Percentiles rank a stretch among this genome's conserved stretches.
Conservation (phyloP, 2,329 filamentous ascomycete species). For the Arthroderma sp. region DNA sequence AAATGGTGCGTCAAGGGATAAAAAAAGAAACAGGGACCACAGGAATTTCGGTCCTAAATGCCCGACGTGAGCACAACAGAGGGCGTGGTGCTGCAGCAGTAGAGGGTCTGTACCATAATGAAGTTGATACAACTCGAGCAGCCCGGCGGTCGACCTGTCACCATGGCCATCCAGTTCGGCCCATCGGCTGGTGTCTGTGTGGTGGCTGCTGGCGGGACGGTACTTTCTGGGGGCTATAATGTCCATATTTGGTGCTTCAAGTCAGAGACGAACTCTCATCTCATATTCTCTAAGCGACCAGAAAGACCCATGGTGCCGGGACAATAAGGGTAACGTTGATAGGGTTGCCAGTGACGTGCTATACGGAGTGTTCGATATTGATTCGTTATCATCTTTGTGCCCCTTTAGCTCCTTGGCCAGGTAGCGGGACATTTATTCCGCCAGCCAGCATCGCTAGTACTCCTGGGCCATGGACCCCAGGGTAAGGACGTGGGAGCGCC, state of each 20-base stretch:
- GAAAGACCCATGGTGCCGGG: not conserved
- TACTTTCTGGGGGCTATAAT: slow-evolving; percentile 8
- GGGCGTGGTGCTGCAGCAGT: not conserved
- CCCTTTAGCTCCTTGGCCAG: not conserved
- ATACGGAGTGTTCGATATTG: not conserved
- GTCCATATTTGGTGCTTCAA: not conserved
- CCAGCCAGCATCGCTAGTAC: not conserved
- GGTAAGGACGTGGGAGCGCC: not conserved
- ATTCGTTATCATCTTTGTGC: slow-evolving; percentile 1
- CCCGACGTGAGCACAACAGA: not conserved
- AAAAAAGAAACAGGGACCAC: slow-evolving; percentile 1
- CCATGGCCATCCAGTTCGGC: not conserved
- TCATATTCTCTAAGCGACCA: not conserved
- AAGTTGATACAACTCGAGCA: not conserved
- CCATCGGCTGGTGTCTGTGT: not conserved
- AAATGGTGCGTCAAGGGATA: not conserved
- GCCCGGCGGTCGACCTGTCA: not conserved
- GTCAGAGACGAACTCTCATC: not conserved
- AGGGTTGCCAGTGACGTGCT: not conserved
- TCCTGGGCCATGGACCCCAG: not conserved
- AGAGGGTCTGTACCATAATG: not conserved
- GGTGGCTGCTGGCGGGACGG: not conserved
- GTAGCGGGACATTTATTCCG: not conserved
- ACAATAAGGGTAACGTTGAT: not conserved
- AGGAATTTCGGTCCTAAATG: slow-evolving; percentile 1